These are phyloP conservation scores for Penicillium salamii DNA, from an alignment of 495 filamentous ascomycete species.

Conservation along the genomic window DNA sequence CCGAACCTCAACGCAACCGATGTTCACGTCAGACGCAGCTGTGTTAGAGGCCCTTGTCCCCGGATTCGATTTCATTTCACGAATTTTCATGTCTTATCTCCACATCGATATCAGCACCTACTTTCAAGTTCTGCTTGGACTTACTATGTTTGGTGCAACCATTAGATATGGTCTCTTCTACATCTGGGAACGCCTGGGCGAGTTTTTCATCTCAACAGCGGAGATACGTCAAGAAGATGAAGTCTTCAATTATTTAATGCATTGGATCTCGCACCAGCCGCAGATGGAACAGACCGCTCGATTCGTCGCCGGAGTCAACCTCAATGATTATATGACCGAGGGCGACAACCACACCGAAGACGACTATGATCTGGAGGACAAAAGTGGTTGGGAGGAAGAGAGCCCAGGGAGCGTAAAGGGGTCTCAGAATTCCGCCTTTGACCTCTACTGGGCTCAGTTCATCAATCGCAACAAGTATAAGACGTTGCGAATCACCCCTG, in stretches of 20 bases:
- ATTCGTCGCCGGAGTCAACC: slow-evolving; percentile 61
- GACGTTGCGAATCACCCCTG: slow-evolving; percentile 60
- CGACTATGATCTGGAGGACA: slow-evolving; percentile 32
- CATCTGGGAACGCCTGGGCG: slow-evolving; percentile 29
- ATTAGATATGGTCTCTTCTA: slow-evolving; percentile 49
- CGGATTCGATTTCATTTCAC: slow-evolving; percentile 64
- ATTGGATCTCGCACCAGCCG: slow-evolving; percentile 61
- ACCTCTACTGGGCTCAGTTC: slow-evolving; percentile 51
- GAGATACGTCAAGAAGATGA: slow-evolving; percentile 67
- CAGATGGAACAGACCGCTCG: slow-evolving; percentile 55
- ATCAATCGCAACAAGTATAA: slow-evolving; percentile 53
- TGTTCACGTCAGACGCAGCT: slow-evolving; percentile 26
- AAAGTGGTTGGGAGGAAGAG: slow-evolving; percentile 12
- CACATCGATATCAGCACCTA: slow-evolving; percentile 69
- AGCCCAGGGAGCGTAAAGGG: neutral
- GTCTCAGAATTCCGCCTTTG: slow-evolving; percentile 27
- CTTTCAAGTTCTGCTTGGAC: slow-evolving; percentile 57
- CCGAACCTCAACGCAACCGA: slow-evolving; percentile 14
- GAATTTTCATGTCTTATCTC: slow-evolving; percentile 55
- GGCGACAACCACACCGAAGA: slow-evolving; percentile 43
- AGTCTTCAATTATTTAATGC: slow-evolving; percentile 67
- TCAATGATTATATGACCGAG: slow-evolving; percentile 49
- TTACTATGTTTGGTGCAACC: slow-evolving; percentile 47
- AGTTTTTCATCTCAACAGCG: slow-evolving; percentile 50
- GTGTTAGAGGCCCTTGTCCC: slow-evolving; percentile 74